Conservation (phyloP, 257 asterid genomes). For the Salvia hispanica region DNA sequence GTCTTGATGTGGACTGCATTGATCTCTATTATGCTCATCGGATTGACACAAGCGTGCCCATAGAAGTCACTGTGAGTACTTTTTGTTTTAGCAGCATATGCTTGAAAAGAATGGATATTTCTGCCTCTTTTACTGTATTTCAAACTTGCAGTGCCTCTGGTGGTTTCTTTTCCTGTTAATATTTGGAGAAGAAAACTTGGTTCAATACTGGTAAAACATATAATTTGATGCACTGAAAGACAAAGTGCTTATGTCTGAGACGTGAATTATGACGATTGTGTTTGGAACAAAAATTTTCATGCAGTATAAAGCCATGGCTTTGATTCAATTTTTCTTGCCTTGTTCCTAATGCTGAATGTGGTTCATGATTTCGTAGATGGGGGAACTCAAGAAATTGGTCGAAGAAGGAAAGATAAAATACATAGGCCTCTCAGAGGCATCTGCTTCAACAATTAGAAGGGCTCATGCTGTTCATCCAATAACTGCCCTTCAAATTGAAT, state of each 20-base stretch:
- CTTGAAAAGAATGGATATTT: too few species aligned
- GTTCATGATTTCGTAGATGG: constrained; percentile 30
- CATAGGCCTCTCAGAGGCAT: constrained; percentile 60
- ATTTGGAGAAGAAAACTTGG: too few species aligned
- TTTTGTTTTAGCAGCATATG: too few species aligned
- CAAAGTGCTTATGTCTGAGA: too few species aligned
- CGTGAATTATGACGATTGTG: too few species aligned
- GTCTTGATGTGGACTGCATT: constrained; percentile 31
- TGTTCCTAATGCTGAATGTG: not conserved
- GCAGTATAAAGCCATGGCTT: too few species aligned
- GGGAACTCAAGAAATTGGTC: constrained; percentile 57
- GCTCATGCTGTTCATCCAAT: constrained; percentile 64
- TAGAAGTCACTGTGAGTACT: constrained; percentile 32
- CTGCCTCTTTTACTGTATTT: not conserved
- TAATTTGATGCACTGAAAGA: too few species aligned
- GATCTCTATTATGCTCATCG: constrained; percentile 39
- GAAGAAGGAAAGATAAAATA: constrained; percentile 63
- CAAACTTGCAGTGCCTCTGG: too few species aligned
- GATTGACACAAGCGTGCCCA: constrained; percentile 29
- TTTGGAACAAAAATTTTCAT: too few species aligned
- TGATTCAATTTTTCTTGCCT: not conserved
- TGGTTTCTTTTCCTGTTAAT: too few species aligned
- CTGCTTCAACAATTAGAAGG: constrained; percentile 58
- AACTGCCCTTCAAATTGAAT: constrained; percentile 54
- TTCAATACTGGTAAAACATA: too few species aligned